Evolutionary conservation across 2,329 filamentous ascomycete species (phyloP).

Genomic region (Knoxdaviesia capensis): DNA sequence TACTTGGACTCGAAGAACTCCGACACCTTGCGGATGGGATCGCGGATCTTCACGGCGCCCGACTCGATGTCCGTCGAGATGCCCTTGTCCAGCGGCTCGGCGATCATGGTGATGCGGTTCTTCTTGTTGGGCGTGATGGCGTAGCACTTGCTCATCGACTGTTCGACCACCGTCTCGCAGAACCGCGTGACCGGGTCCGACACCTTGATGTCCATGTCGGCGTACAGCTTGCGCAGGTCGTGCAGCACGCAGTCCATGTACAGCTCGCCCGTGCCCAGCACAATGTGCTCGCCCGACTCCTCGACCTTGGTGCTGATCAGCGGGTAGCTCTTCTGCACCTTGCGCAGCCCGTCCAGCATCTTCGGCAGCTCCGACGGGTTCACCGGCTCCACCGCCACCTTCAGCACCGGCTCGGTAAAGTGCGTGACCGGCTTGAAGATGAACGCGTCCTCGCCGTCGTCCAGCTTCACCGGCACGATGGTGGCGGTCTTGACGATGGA

Average conservation of each 20-base stretch:
- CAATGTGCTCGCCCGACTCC: conserved; percentile 88
- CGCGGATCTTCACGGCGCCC: conserved; percentile 75
- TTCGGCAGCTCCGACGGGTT: conserved; percentile 96
- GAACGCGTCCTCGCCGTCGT: conserved; percentile 78
- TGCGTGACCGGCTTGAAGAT: conserved; percentile 88
- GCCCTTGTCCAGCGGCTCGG: conserved; percentile 84
- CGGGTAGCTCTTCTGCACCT: conserved; percentile 96
- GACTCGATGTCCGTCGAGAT: conserved; percentile 90
- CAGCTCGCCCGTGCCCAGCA: conserved; percentile 90
- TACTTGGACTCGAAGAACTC: conserved; percentile 97
- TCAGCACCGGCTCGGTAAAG: conserved; percentile 94
- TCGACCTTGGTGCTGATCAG: conserved; percentile 93
- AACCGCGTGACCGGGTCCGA: conserved; percentile 95
- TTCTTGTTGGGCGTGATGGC: conserved; percentile 97
- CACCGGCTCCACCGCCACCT: conserved; percentile 93
- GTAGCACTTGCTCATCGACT: conserved; percentile 94
- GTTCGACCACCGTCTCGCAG: conserved; percentile 94
- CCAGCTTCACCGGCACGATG: conserved; percentile 58
- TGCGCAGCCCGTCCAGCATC: conserved; percentile 91
- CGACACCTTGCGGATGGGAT: conserved; percentile 79
- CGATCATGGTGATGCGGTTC: conserved; percentile 98
- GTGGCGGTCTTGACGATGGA: conserved; percentile 97
- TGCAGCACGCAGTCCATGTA: conserved; percentile 99
- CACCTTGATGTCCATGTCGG: conserved; percentile 98
- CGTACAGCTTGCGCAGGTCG: conserved; percentile 80